Conservation (phyloP, 768 basidiomycete species). For the Harrya chromipes region DNA sequence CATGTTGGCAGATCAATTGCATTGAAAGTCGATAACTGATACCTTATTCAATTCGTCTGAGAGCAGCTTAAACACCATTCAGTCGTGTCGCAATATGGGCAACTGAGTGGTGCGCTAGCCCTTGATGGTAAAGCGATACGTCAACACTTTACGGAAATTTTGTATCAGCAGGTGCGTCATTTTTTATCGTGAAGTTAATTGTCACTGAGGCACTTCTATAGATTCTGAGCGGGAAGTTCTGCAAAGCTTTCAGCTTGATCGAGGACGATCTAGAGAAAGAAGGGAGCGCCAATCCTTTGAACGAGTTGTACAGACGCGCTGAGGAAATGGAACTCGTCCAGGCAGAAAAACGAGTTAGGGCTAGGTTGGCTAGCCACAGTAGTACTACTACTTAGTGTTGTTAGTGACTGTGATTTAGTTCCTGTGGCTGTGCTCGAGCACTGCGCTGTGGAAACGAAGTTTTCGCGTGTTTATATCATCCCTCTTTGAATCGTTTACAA, state of each 20-base stretch:
- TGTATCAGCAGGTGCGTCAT: slow-evolving; percentile 49
- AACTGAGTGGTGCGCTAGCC: slow-evolving; percentile 53
- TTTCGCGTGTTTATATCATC: slow-evolving; percentile 32
- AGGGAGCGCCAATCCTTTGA: slow-evolving; percentile 52
- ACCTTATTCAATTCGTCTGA: background rate
- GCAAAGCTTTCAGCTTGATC: slow-evolving; percentile 50
- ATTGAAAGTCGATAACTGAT: background rate
- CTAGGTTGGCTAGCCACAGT: slow-evolving; percentile 42
- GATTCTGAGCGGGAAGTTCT: slow-evolving; percentile 61
- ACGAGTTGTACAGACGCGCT: slow-evolving; percentile 47
- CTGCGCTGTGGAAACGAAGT: slow-evolving; percentile 26
- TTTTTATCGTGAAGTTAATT: background rate
- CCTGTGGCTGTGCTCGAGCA: slow-evolving; percentile 24
- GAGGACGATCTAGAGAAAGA: slow-evolving; percentile 57
- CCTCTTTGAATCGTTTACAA: slow-evolving; percentile 9
- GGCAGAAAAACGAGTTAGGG: slow-evolving; percentile 58
- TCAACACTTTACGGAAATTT: slow-evolving; percentile 54
- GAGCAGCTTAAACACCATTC: slow-evolving; percentile 59
- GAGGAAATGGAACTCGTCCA: slow-evolving; percentile 53
- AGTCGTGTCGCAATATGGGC: slow-evolving; percentile 59
- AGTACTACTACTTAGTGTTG: too few species aligned
- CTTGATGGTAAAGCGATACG: slow-evolving; percentile 50
- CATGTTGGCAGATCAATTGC: slow-evolving; percentile 14
- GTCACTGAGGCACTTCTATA: slow-evolving; percentile 16
- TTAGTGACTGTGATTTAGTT: background rate